Evolutionary conservation across 495 filamentous ascomycete species (phyloP).

Genomic region (Tuber magnatum): DNA sequence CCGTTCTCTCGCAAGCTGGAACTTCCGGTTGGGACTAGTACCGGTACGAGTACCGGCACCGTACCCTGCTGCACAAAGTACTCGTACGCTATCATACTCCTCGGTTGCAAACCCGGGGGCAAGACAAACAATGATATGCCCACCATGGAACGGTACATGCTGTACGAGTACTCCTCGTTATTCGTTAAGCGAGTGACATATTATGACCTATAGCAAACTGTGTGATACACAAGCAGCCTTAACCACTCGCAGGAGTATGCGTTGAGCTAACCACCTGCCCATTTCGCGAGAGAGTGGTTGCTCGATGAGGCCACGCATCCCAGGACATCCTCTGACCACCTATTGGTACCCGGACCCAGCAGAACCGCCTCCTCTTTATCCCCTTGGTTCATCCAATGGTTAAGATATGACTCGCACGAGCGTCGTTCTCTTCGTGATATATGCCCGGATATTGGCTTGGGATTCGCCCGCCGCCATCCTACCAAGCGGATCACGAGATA

Average conservation of each 20-base stretch:
- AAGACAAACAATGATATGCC: background rate
- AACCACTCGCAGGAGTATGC: background rate
- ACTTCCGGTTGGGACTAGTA: background rate
- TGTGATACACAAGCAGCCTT: background rate
- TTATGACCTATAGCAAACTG: background rate
- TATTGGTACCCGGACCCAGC: background rate
- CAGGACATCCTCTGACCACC: background rate
- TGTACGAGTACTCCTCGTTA: background rate
- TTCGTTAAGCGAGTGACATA: slow-evolving; percentile 3
- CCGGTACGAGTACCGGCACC: background rate
- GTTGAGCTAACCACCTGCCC: background rate
- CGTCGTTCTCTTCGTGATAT: background rate
- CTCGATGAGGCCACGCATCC: background rate
- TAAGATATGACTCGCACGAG: background rate
- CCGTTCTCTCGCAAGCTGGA: background rate
- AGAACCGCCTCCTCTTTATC: background rate
- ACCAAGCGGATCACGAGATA: background rate
- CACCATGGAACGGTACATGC: background rate
- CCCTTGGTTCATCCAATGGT: background rate
- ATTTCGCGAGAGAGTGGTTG: background rate
- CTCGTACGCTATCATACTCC: background rate
- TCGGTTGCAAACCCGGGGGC: background rate
- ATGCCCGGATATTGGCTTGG: background rate
- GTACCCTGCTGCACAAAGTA: slow-evolving; percentile 1
- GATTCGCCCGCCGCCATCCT: background rate